Conservation (phyloP, 129 eudicot species). For the Pulicaria dysenterica region DNA sequence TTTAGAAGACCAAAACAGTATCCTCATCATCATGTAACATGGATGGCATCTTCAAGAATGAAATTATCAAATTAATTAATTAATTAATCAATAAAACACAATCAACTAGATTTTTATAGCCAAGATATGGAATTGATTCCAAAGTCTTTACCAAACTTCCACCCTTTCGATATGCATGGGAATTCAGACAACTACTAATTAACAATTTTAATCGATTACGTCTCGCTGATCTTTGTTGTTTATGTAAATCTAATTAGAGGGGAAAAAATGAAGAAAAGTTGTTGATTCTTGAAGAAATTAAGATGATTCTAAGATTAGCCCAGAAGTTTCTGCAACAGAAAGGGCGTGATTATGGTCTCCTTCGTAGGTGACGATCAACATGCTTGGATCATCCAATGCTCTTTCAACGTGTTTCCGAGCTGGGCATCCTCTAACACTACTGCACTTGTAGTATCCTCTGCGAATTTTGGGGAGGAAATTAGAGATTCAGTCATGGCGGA, state of each 20-base stretch:
- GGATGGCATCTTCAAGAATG: conserved; percentile 19
- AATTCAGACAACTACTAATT: conserved; percentile 22
- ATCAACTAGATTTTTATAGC: conserved; percentile 13
- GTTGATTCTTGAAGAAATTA: conserved; percentile 32
- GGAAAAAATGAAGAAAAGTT: background rate
- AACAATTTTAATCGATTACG: conserved; percentile 16
- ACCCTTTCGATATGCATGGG: conserved; percentile 32
- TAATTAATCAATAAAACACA: conserved; percentile 27
- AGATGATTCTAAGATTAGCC: conserved; percentile 75
- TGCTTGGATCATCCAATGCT: conserved; percentile 79
- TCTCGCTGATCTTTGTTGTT: background rate
- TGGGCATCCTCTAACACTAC: conserved; percentile 91
- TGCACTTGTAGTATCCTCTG: conserved; percentile 97
- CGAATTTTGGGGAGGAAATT: background rate
- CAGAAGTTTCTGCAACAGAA: conserved; percentile 56
- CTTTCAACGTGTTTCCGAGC: conserved; percentile 96
- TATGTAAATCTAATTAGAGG: conserved; percentile 16
- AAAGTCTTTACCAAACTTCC: conserved; percentile 33
- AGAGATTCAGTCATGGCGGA: background rate
- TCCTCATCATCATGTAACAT: conserved; percentile 21
- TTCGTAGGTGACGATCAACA: conserved; percentile 89
- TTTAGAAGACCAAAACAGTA: conserved; percentile 22
- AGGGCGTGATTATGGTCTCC: conserved; percentile 86
- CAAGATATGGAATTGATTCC: conserved; percentile 35
- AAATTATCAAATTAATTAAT: conserved; percentile 14